Evolutionary conservation across 306 rosid genomes (phyloP), one percentile per base, ranked within the genome.

Genomic region (Rosa chinensis): DNA sequence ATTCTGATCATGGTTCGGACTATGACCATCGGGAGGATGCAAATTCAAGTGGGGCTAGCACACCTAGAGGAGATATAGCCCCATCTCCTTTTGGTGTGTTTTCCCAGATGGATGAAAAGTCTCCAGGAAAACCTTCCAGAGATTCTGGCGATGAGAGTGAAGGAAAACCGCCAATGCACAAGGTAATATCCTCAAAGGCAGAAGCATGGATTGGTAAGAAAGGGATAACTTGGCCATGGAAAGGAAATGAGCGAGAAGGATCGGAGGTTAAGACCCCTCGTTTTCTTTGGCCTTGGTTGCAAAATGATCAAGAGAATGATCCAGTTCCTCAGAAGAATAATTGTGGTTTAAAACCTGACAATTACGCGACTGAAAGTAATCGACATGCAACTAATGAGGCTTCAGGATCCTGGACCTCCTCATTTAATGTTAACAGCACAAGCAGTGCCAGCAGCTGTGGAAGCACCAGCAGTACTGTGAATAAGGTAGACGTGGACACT

Each of bases 401-500:
- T 68, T 66, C 93, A 0, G 93, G 92, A 55, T 93, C 97, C 73
- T 92, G 96, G 96, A 87, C 90, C 48, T 93, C 90, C 61, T 84
- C 91, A 21, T 82, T 89, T 76, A 93, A 96, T 86, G 85, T 90
- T 78, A 96, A 93, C 91, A 93, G 98, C 87, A 88, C 94, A 70
- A 89, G 99, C 84, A 96, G 99, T 89, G 98, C 89, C 72, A 93
- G 99, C 86, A 96, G 99, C 89, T 85, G 92, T 50, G 99, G 99
- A 74, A 93, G 99, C 85, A 88, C 91, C 48, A 93, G 89, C 86
- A 93, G 96, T 73, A 84, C 92, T 58, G 81, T 88, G 77, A 96
- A 87, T 83, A 96, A 90, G 89, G 86, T 86, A 56, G 99, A 96
- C 58, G 63, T 84, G 68, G 99, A 96, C 72, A 83, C 86, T 35